A percentile compares a stretch with the other conserved stretches of the same genome.
Conservation (phyloP, 345 rosid species). For the Erucastrum elatum region DNA sequence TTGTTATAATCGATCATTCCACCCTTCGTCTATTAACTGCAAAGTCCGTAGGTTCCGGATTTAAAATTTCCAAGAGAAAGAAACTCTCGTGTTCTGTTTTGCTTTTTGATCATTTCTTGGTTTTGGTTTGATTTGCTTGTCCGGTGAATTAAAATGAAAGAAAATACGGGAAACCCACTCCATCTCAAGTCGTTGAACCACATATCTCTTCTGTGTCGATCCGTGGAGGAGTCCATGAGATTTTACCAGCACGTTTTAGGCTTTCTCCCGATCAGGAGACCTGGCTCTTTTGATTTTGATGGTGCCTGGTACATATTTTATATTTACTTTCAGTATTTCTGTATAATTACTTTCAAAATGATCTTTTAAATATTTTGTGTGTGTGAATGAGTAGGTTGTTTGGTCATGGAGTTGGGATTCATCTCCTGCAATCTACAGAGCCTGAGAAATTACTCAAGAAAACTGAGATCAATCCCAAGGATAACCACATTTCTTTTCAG, state of each 20-base stretch:
- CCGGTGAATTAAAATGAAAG: constrained; percentile 44
- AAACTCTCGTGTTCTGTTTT: background rate
- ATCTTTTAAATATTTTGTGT: background rate
- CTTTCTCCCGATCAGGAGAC: constrained; percentile 73
- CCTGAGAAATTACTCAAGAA: constrained; percentile 65
- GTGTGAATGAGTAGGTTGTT: constrained; percentile 53
- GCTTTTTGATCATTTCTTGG: background rate
- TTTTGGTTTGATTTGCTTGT: background rate
- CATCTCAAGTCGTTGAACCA: constrained; percentile 81
- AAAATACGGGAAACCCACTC: constrained; percentile 57
- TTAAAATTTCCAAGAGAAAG: background rate
- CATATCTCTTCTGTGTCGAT: constrained; percentile 68
- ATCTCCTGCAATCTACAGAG: constrained; percentile 67
- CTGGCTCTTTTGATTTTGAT: constrained; percentile 76
- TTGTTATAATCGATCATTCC: background rate
- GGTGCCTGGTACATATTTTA: constrained; percentile 67
- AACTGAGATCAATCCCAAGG: constrained; percentile 74
- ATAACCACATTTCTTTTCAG: constrained; percentile 88
- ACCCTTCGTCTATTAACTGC: background rate
- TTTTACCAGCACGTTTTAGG: constrained; percentile 81
- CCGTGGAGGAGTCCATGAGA: constrained; percentile 61
- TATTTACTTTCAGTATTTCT: background rate
- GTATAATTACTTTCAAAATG: background rate
- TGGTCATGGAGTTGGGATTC: constrained; percentile 76
- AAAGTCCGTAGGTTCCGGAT: background rate